Conservation (phyloP, 192 early-diverging fungal species). For the Globomyces pollinis-pini region DNA sequence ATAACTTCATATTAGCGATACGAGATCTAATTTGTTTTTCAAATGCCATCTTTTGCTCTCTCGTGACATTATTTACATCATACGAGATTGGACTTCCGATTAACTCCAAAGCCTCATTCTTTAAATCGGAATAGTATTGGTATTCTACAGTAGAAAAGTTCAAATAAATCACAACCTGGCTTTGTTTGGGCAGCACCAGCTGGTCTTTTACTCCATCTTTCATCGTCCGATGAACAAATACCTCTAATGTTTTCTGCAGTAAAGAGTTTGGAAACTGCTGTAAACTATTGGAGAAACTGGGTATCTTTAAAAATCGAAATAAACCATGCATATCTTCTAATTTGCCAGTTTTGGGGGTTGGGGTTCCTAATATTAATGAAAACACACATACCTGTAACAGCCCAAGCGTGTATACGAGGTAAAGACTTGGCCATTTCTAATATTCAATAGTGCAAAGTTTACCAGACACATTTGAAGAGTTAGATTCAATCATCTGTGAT, state of each 20-base stretch:
- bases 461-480: slow-evolving; percentile 18
- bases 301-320: slow-evolving; percentile 32
- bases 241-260: slow-evolving; percentile 4
- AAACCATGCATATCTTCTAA: slow-evolving; percentile 47
- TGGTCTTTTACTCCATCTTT: slow-evolving; percentile 46
- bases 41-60: no score
- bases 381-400: slow-evolving; percentile 57
- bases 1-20: slow-evolving; percentile 21
- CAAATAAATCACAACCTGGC: slow-evolving; percentile 33
- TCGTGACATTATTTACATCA: slow-evolving; percentile 7
- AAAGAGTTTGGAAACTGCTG: slow-evolving; percentile 1
- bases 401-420: slow-evolving; percentile 53
- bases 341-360: slow-evolving; percentile 2
- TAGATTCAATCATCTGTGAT: slow-evolving; percentile 47
- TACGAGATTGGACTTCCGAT: slow-evolving; percentile 21
- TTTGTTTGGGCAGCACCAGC: slow-evolving; percentile 48
- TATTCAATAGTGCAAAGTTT: no score
- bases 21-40: no score
- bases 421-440: slow-evolving; percentile 47
- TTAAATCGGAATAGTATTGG: slow-evolving; percentile 50
- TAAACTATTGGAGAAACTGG: slow-evolving; percentile 27
- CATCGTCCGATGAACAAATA: slow-evolving; percentile 48
- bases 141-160: slow-evolving; percentile 48
- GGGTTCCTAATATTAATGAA: slow-evolving; percentile 12
- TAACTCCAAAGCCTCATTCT: slow-evolving; percentile 35